Evolutionary conservation across 2,329 filamentous ascomycete species (phyloP).

Genomic region (Sporothrix luriei): DNA sequence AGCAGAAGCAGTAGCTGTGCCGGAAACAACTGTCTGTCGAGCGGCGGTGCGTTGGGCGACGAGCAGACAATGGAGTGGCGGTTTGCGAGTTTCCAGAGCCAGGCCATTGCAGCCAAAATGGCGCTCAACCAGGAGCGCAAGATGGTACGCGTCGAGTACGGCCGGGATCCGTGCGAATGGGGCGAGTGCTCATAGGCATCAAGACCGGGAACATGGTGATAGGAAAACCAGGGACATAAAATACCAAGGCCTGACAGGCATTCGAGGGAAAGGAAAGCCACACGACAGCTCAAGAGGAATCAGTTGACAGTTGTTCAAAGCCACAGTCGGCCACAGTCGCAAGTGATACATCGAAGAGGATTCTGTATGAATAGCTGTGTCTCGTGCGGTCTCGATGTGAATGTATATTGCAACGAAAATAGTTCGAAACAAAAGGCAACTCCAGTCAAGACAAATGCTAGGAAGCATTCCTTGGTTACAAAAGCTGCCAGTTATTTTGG

Average conservation of each 20-base stretch:
- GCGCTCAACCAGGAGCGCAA: conserved; percentile 35
- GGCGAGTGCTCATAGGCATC: not conserved
- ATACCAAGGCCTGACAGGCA: not conserved
- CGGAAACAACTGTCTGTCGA: not conserved
- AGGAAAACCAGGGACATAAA: not conserved
- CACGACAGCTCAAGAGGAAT: not conserved
- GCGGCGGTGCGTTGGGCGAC: not conserved
- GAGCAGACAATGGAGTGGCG: conserved; percentile 35
- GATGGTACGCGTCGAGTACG: conserved; percentile 33
- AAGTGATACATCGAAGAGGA: no score
- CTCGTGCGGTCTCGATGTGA: not conserved
- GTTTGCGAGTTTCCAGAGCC: conserved; percentile 36
- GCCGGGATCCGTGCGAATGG: conserved; percentile 34
- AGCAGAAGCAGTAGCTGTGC: not conserved
- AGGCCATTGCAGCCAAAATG: conserved; percentile 37
- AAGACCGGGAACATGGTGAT: not conserved
- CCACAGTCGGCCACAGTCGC: not conserved
- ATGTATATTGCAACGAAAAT: not conserved
- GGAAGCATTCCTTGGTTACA: not conserved
- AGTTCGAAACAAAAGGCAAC: not conserved
- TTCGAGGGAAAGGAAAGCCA: not conserved
- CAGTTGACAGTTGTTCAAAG: not conserved
- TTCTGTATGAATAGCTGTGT: not conserved
- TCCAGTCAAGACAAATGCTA: not conserved
- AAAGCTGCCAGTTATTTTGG: not conserved